Percentiles rank a stretch among this genome's conserved stretches.
phyloP scores from a whole-genome alignment of 2,329 filamentous ascomycete genomes.

The Elsinoe batatas region DNA sequence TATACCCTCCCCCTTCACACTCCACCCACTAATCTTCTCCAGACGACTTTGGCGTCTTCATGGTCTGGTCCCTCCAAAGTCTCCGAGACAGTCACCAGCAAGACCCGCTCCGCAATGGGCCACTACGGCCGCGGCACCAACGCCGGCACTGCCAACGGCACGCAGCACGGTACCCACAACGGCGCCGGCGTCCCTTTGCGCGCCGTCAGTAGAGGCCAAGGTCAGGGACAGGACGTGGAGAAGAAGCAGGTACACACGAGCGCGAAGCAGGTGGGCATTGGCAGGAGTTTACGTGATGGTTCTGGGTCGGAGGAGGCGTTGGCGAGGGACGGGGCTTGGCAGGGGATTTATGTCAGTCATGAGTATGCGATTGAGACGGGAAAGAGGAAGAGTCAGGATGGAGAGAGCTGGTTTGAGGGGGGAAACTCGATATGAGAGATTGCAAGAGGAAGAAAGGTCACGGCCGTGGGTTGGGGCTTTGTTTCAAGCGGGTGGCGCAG shows the following conservation, averaged over 20 bases:
- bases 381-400: neutral
- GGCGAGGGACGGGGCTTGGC: neutral
- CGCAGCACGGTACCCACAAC: neutral
- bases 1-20: neutral
- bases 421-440: neutral
- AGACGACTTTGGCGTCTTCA: constrained; percentile 7
- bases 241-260: neutral
- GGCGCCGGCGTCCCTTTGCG: neutral
- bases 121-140: neutral
- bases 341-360: constrained; percentile 5
- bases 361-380: constrained; percentile 5
- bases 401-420: neutral
- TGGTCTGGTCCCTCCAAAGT: constrained; percentile 13
- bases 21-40: neutral
- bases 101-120: neutral
- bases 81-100: neutral
- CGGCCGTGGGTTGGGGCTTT: neutral
- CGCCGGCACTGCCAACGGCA: neutral
- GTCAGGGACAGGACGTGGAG: neutral
- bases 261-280: neutral
- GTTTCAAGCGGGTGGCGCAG: neutral
- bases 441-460: neutral
- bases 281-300: neutral
- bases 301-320: neutral
- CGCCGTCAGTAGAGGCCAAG: neutral